Evolutionary conservation across 805 yeast genomes (phyloP).

Genomic region (Saccharomyces paradoxus): DNA sequence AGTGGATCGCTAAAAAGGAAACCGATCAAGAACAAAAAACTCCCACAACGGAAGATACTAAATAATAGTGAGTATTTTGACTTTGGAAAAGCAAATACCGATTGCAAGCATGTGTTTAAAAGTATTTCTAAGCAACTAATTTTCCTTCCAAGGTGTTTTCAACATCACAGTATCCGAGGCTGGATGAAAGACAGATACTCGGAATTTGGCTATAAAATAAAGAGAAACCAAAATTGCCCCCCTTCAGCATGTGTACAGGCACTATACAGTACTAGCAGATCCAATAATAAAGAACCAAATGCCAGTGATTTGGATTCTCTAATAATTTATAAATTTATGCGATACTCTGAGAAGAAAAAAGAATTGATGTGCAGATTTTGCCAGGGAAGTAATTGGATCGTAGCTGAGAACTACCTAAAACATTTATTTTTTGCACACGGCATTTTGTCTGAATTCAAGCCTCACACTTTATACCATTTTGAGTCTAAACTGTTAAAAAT

Average conservation of each 20-base stretch:
- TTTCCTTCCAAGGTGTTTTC: conserved; percentile 13
- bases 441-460: conserved; percentile 8
- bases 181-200: conserved; percentile 8
- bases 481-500: background rate
- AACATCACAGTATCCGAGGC: conserved; percentile 15
- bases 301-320: background rate
- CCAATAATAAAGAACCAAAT: background rate
- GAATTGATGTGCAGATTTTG: conserved; percentile 18
- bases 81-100: conserved; percentile 2
- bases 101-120: background rate
- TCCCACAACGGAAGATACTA: background rate
- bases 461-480: background rate
- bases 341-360: conserved; percentile 4
- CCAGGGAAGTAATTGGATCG: conserved; percentile 19
- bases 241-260: conserved; percentile 4
- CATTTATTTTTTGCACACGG: conserved; percentile 22
- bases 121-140: background rate
- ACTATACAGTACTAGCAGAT: background rate
- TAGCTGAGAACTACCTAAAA: conserved; percentile 5
- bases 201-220: conserved; percentile 9
- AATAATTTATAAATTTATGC: conserved; percentile 7
- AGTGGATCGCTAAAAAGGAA: conserved; percentile 1
- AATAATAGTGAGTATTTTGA: conserved; percentile 1
- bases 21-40: background rate
- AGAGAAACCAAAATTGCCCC: conserved; percentile 14